Conservation (phyloP, 495 filamentous ascomycete species). For the Penicillium pancosmium region DNA sequence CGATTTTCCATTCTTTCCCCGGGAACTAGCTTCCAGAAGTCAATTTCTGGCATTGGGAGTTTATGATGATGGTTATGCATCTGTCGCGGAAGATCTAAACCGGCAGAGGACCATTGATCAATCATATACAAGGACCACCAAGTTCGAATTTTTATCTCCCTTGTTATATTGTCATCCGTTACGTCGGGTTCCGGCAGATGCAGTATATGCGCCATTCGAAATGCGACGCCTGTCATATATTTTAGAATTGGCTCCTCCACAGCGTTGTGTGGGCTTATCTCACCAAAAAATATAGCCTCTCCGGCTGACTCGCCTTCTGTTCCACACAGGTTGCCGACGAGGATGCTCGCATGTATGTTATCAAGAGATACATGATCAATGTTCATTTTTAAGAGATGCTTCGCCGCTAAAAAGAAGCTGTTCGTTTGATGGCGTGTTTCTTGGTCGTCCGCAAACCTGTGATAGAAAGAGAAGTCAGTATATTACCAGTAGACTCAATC, state of each 20-base stretch:
- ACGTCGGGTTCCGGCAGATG: constrained; percentile 15
- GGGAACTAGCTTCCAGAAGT: constrained; percentile 13
- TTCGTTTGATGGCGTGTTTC: constrained; percentile 9
- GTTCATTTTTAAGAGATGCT: constrained; percentile 13
- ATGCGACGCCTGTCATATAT: constrained; percentile 16
- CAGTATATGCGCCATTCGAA: constrained; percentile 26
- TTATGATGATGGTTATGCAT: constrained; percentile 15
- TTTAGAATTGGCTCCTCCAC: neutral
- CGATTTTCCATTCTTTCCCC: neutral
- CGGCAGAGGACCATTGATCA: constrained; percentile 30
- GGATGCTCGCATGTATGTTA: constrained; percentile 23
- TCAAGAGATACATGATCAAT: constrained; percentile 19
- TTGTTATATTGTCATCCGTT: constrained; percentile 18
- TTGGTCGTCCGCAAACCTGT: constrained; percentile 9
- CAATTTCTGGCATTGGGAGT: constrained; percentile 13
- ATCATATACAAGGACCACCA: constrained; percentile 34
- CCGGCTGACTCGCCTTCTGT: constrained; percentile 17
- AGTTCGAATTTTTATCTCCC: constrained; percentile 25
- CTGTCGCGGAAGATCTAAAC: constrained; percentile 21
- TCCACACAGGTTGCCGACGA: constrained; percentile 26
- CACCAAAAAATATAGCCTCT: constrained; percentile 25
- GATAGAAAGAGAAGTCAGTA: neutral
- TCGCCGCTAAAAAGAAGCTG: constrained; percentile 18
- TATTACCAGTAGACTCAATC: neutral
- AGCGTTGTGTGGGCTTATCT: constrained; percentile 1